Evolutionary conservation across 1,139 yeast genomes (phyloP).

Genomic region (Blastobotrys capitulatus): DNA sequence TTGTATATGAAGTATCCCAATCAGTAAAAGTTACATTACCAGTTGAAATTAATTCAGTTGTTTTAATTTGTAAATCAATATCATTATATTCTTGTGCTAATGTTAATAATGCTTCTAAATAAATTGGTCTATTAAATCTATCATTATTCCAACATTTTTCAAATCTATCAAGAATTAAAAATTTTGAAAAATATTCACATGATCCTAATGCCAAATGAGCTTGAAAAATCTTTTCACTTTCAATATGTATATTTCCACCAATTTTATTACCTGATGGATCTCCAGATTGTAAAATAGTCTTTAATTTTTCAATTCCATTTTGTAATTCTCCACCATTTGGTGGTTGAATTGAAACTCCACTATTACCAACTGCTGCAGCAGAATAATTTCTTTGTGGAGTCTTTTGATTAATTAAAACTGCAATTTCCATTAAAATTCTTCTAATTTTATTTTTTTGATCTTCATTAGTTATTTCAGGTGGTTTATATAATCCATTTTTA

Average conservation of each 20-base stretch:
- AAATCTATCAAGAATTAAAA: constrained; percentile 55
- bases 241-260: constrained; percentile 3
- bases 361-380: neutral
- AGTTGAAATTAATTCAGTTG: constrained; percentile 45
- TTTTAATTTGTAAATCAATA: constrained; percentile 46
- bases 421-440: neutral
- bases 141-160: constrained; percentile 52
- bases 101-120: constrained; percentile 60
- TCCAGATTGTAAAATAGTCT: neutral
- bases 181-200: constrained; percentile 55
- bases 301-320: neutral
- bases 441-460: neutral
- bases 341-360: neutral
- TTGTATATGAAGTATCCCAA: constrained; percentile 47
- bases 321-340: neutral
- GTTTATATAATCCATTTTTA: constrained; percentile 46
- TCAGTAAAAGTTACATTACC: constrained; percentile 65
- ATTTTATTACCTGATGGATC: constrained; percentile 2
- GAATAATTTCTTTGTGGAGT: neutral
- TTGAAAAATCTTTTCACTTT: constrained; percentile 14
- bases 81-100: constrained; percentile 45
- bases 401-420: neutral
- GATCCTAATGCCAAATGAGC: constrained; percentile 52
- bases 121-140: constrained; percentile 47
- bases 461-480: constrained; percentile 44